phyloP scores from a whole-genome alignment of 2,329 filamentous ascomycete genomes.

The Ramichloridium luteum region DNA sequence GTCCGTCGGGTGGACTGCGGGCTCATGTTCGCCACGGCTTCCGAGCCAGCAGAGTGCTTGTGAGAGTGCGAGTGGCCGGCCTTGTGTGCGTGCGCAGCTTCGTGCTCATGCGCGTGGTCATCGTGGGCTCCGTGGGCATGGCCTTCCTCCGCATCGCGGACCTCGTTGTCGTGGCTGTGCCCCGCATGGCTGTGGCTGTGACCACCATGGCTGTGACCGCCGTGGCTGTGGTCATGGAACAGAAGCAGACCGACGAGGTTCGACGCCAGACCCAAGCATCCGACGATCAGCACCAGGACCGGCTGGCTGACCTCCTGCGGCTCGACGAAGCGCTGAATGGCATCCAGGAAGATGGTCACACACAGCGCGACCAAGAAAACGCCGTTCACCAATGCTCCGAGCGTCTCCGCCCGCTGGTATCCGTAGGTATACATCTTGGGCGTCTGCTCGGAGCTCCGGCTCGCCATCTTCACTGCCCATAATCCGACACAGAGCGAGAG shows the following conservation, averaged over 20 bases:
- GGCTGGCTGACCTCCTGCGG: slow-evolving; percentile 79
- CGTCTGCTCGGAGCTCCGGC: slow-evolving; percentile 46
- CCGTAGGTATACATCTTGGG: slow-evolving; percentile 85
- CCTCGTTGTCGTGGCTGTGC: slow-evolving; percentile 25
- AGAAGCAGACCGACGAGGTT: slow-evolving; percentile 83
- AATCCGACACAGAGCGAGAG: slow-evolving; percentile 83
- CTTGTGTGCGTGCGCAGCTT: slow-evolving; percentile 7
- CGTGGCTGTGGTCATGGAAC: slow-evolving; percentile 81
- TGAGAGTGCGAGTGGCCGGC: slow-evolving; percentile 36
- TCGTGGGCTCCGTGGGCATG: slow-evolving; percentile 37
- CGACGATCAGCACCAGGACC: slow-evolving; percentile 77
- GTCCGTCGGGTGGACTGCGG: not conserved
- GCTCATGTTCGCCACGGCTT: too few relatives aligned
- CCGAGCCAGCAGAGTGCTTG: slow-evolving; percentile 23
- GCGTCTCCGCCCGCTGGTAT: slow-evolving; percentile 92
- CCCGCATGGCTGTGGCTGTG: slow-evolving; percentile 18
- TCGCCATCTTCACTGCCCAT: slow-evolving; percentile 87
- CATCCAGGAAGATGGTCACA: slow-evolving; percentile 91
- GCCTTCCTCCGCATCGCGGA: slow-evolving; percentile 39
- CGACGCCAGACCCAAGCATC: slow-evolving; percentile 70
- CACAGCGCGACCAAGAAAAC: slow-evolving; percentile 95
- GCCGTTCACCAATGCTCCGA: slow-evolving; percentile 92
- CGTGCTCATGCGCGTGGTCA: slow-evolving; percentile 35
- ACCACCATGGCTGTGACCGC: slow-evolving; percentile 40
- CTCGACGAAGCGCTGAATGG: slow-evolving; percentile 81